Evolutionary conservation across 108 stramenopile genomes (phyloP).

Genomic region (Skeletonema grethae): DNA sequence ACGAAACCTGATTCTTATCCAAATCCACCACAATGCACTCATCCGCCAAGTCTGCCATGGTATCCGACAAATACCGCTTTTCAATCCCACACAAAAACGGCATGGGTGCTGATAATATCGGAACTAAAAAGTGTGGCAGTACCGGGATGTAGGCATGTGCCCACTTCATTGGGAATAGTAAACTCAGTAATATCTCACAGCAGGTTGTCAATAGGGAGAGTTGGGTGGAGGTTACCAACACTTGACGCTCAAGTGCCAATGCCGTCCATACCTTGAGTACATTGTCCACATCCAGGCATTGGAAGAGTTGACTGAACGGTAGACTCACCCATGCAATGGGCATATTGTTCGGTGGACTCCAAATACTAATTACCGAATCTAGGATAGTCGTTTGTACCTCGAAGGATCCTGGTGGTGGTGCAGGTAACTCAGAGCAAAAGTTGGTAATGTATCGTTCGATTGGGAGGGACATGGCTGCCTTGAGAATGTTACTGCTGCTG

Average conservation of each 20-base stretch:
- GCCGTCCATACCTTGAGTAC: constrained; percentile 79
- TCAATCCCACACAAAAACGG: constrained; percentile 88
- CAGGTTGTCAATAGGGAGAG: constrained; percentile 85
- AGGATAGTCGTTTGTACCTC: constrained; percentile 83
- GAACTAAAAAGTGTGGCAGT: constrained; percentile 76
- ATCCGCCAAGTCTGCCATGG: constrained; percentile 69
- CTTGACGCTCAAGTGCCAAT: constrained; percentile 86
- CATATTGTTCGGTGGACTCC: constrained; percentile 92
- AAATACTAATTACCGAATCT: constrained; percentile 78
- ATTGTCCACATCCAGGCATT: constrained; percentile 84
- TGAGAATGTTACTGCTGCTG: background rate
- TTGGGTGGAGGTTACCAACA: constrained; percentile 84
- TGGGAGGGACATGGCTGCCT: constrained; percentile 43
- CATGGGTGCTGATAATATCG: constrained; percentile 90
- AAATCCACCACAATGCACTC: constrained; percentile 91
- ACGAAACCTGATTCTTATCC: constrained; percentile 75
- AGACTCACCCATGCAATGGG: constrained; percentile 95
- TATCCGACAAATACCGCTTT: constrained; percentile 70
- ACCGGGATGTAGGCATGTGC: constrained; percentile 89
- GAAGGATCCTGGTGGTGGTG: constrained; percentile 94
- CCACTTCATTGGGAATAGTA: constrained; percentile 96
- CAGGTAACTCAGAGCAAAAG: constrained; percentile 93
- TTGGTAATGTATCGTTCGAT: constrained; percentile 96
- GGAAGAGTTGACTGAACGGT: constrained; percentile 89
- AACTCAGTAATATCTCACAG: constrained; percentile 89